Evolutionary conservation across 2,329 filamentous ascomycete species (phyloP).

Genomic region (Stylonectria norvegica): DNA sequence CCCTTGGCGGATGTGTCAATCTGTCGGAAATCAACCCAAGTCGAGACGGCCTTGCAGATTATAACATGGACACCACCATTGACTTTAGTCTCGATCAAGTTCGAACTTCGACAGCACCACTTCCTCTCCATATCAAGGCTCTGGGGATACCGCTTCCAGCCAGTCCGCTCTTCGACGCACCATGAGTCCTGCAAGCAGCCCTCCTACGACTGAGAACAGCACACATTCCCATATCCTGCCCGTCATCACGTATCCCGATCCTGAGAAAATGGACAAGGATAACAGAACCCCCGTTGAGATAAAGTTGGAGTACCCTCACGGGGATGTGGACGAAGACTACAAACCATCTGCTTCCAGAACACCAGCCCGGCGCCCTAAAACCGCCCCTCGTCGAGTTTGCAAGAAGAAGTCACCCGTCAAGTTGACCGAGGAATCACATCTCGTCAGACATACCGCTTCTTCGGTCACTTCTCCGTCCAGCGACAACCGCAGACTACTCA

Average conservation of each 20-base stretch:
- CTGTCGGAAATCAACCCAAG: conserved; percentile 13
- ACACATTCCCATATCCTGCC: conserved; percentile 2
- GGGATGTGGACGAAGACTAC: conserved; percentile 5
- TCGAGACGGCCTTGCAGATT: conserved; percentile 2
- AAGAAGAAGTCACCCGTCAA: conserved; percentile 9
- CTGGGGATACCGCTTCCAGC: neutral
- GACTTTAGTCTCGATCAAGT: conserved; percentile 7
- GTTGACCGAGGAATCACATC: conserved; percentile 1
- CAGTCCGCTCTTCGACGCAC: neutral
- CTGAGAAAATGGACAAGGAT: conserved; percentile 5
- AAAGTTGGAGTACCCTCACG: neutral
- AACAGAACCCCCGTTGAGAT: neutral
- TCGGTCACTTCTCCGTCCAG: neutral
- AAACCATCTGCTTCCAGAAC: conserved; percentile 6
- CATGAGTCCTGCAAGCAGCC: neutral
- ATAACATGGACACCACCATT: neutral
- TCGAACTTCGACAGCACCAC: conserved; percentile 3
- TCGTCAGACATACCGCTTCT: conserved; percentile 7
- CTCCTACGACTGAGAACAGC: neutral
- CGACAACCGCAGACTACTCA: conserved; percentile 8
- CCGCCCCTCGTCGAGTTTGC: conserved; percentile 10
- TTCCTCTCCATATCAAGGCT: conserved; percentile 1
- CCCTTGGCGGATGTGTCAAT: conserved; percentile 15
- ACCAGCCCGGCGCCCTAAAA: conserved; percentile 4
- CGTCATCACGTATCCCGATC: conserved; percentile 11